Base-by-base conservation (phyloP, 1,284 basidiomycete genomes). In the Sporisorium sorghi region DNA sequence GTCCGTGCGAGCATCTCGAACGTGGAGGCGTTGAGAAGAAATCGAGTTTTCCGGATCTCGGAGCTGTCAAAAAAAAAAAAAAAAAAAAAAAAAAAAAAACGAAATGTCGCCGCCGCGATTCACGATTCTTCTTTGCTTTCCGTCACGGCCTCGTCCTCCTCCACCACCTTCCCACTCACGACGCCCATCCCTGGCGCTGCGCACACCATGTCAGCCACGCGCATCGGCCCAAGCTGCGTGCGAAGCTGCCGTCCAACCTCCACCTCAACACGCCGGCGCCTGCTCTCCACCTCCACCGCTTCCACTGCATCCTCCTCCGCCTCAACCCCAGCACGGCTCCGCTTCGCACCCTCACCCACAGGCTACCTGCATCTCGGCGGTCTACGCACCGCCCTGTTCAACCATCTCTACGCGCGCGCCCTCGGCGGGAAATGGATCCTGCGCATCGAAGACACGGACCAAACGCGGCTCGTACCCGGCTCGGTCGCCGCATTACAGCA, bases 301-400 rank as follows among this genome's bases (percentile, higher is more conserved):
- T 21, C 47, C n/a, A n/a, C 40, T 3, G 9, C 51, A 19, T 32
- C 46, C 30, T 35, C 60, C 8, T 14, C 56, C n/a, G 1, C 42
- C 21, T n/a, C 39, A 19, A n/a, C n/a, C 9, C 28, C 32, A 54
- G 61, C 66, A 23, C 82, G 87, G 52, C 80, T 99, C 9, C 91
- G 96, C 8, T 99, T 99, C 85, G 96, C 96, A 0, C 96, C 97
- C 0, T 98, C 96, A 0, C 97, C 97, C 0, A 99, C 97, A 0
- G 96, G 97, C 3, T 89, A 91, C 48, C 87, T 99, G 2, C 96
- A 99, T 85, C 90, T 99, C 1, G 96, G 96, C 2, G 96, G 97
- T 0, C 89, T 99, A n/a, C 87, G 97, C 19, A 99, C 95, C 50
- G 97, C 95, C 0, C 87, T 99, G 4, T 95, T 95, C 86, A 99